Evolutionary conservation across 192 early-diverging fungal genomes (phyloP).

Genomic region (Coemansia erecta): DNA sequence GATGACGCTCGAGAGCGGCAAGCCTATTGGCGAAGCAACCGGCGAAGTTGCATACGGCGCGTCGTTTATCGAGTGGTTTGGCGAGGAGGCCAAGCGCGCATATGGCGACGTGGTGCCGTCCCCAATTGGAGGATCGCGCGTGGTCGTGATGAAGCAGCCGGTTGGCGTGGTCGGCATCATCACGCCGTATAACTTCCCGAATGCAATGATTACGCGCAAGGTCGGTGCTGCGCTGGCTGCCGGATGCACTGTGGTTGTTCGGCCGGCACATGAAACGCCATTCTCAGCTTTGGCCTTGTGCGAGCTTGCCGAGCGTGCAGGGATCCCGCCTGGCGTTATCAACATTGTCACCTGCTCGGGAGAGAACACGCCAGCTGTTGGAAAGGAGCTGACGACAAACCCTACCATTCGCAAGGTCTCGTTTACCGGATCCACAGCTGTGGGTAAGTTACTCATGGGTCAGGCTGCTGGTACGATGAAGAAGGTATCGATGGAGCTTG

Average conservation of each 20-base stretch:
- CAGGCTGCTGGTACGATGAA: slow-evolving; percentile 53
- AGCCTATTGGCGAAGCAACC: slow-evolving; percentile 57
- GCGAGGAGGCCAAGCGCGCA: slow-evolving; percentile 76
- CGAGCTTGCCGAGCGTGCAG: slow-evolving; percentile 50
- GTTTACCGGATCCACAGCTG: slow-evolving; percentile 58
- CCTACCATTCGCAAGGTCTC: slow-evolving; percentile 52
- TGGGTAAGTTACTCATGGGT: slow-evolving; percentile 54
- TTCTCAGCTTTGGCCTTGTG: slow-evolving; percentile 56
- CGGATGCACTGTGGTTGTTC: slow-evolving; percentile 53
- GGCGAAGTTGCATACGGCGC: slow-evolving; percentile 65
- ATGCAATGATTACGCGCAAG: slow-evolving; percentile 70
- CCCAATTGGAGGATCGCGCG: slow-evolving; percentile 52
- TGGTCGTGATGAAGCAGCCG: slow-evolving; percentile 72
- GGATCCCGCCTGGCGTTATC: slow-evolving; percentile 55
- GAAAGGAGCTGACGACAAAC: slow-evolving; percentile 47
- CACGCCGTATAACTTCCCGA: slow-evolving; percentile 84
- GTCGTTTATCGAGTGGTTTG: slow-evolving; percentile 78
- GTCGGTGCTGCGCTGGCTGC: slow-evolving; percentile 48
- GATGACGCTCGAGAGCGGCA: slow-evolving; percentile 84
- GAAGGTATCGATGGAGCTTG: slow-evolving; percentile 56
- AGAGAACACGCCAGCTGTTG: slow-evolving; percentile 48
- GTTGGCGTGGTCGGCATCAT: slow-evolving; percentile 73
- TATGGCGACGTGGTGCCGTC: slow-evolving; percentile 80
- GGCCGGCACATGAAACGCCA: slow-evolving; percentile 60
- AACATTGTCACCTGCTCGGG: slow-evolving; percentile 52